phyloP scores from a whole-genome alignment of 345 rosid genomes.

The Pistacia vera region DNA sequence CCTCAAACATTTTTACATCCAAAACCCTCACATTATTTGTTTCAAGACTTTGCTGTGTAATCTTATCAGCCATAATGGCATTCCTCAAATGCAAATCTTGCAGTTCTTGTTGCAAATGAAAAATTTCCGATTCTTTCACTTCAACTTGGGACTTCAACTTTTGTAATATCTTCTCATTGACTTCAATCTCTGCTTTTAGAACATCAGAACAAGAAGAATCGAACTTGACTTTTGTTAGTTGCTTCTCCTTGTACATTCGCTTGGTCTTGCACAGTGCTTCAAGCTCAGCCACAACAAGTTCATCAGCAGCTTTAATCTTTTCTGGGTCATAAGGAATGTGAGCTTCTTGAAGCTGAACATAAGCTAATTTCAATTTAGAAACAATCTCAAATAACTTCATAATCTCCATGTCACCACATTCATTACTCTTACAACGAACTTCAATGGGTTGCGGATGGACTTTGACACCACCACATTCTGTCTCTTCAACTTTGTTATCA shows the following conservation, averaged over 20 bases:
- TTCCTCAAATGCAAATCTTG: slow-evolving; percentile 36
- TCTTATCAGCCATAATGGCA: slow-evolving; percentile 33
- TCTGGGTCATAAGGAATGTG: slow-evolving; percentile 59
- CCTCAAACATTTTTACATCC: slow-evolving; percentile 38
- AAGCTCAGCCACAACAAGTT: slow-evolving; percentile 49
- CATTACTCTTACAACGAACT: slow-evolving; percentile 25
- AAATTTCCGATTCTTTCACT: slow-evolving; percentile 44
- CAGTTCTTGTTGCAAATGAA: slow-evolving; percentile 29
- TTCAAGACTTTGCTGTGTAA: slow-evolving; percentile 29
- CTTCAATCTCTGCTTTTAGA: slow-evolving; percentile 37
- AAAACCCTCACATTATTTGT: slow-evolving; percentile 19
- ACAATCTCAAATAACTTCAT: slow-evolving; percentile 50
- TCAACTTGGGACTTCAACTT: slow-evolving; percentile 37
- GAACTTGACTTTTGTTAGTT: slow-evolving; percentile 21
- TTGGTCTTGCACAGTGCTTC: slow-evolving; percentile 45
- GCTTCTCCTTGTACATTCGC: slow-evolving; percentile 34
- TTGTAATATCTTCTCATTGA: slow-evolving; percentile 40
- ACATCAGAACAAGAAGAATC: slow-evolving; percentile 30
- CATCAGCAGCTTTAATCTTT: slow-evolving; percentile 60
- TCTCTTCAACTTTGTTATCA: slow-evolving; percentile 32
- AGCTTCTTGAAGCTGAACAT: slow-evolving; percentile 59
- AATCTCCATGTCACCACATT: slow-evolving; percentile 27
- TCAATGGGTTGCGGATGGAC: slow-evolving; percentile 32
- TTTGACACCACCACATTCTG: slow-evolving; percentile 27
- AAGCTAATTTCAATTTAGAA: slow-evolving; percentile 50